Evolutionary conservation across 495 filamentous ascomycete species (phyloP).

Genomic region (Penicillium macrosclerotiorum): DNA sequence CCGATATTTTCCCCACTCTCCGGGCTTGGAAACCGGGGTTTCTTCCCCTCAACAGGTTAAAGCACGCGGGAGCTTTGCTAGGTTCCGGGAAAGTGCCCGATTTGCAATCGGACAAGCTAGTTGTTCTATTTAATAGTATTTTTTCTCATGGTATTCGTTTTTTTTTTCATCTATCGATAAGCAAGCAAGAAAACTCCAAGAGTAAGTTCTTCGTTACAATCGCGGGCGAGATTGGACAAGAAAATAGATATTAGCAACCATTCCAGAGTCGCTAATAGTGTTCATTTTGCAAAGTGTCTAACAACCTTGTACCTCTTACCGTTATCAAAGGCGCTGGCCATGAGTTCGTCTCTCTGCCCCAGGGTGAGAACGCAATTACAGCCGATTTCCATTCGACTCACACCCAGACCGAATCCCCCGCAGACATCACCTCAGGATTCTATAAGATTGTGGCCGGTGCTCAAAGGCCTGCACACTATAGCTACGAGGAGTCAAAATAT

Average conservation of each 20-base stretch:
- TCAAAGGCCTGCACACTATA: conserved; percentile 25
- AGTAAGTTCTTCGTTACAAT: no score
- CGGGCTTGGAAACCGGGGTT: not conserved
- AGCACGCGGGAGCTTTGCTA: not conserved
- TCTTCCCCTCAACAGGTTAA: not conserved
- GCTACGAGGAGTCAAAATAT: conserved; percentile 32
- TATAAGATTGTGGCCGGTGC: conserved; percentile 33
- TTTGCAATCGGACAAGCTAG: no score
- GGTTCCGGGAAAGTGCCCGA: not conserved
- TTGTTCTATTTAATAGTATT: no score
- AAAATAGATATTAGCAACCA: no score
- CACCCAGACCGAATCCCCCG: conserved; percentile 28
- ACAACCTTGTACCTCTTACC: conserved; percentile 26
- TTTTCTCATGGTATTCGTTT: no score
- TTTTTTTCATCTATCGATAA: no score
- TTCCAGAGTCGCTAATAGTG: no score
- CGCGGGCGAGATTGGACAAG: no score
- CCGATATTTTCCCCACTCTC: not conserved
- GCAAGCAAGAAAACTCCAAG: no score
- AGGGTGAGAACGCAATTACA: conserved; percentile 28
- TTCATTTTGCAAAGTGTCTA: conserved; percentile 22
- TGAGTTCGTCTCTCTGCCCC: conserved; percentile 28
- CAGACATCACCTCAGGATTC: conserved; percentile 30
- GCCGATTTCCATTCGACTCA: conserved; percentile 33
- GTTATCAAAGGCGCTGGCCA: conserved; percentile 34